Evolutionary conservation across 2,329 filamentous ascomycete species (phyloP).

Genomic region (Claviceps cyperi): DNA sequence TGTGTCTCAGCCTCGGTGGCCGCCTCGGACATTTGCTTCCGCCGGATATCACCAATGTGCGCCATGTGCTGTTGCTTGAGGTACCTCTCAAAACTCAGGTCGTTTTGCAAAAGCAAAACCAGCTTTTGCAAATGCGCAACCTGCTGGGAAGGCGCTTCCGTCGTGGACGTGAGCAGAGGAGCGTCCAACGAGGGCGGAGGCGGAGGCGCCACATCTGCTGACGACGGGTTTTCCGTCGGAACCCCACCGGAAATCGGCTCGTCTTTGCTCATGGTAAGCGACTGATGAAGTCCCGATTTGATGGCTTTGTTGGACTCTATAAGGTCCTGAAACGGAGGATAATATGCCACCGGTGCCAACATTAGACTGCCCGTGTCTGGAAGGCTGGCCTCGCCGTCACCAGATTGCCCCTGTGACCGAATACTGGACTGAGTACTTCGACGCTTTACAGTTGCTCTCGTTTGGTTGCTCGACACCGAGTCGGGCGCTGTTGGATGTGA

Average conservation of each 20-base stretch:
- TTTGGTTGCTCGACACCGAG: constrained; percentile 24
- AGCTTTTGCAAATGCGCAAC: constrained; percentile 52
- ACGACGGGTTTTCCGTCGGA: constrained; percentile 10
- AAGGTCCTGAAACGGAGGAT: constrained; percentile 45
- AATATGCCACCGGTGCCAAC: constrained; percentile 33
- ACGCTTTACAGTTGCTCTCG: constrained; percentile 23
- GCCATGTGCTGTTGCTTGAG: constrained; percentile 71
- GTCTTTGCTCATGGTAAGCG: constrained; percentile 34
- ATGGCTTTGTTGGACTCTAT: constrained; percentile 44
- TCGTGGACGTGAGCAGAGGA: constrained; percentile 16
- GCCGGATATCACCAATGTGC: constrained; percentile 65
- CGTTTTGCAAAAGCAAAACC: constrained; percentile 62
- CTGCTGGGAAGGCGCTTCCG: constrained; percentile 21
- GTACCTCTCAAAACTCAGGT: constrained; percentile 71
- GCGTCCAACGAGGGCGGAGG: constrained; percentile 15
- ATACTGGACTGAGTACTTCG: constrained; percentile 35
- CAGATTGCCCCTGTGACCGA: constrained; percentile 33
- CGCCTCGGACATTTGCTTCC: constrained; percentile 60
- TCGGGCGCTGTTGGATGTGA: constrained; percentile 36
- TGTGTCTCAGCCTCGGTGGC: constrained; percentile 72
- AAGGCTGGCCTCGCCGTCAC: constrained; percentile 22
- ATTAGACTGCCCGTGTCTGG: constrained; percentile 46
- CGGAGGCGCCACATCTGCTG: constrained; percentile 7
- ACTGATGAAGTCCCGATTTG: constrained; percentile 40
- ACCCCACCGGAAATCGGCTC: constrained; percentile 28